phyloP scores from a whole-genome alignment of 176 grass and related monocot genomes.

The Pontederia paniculata region DNA sequence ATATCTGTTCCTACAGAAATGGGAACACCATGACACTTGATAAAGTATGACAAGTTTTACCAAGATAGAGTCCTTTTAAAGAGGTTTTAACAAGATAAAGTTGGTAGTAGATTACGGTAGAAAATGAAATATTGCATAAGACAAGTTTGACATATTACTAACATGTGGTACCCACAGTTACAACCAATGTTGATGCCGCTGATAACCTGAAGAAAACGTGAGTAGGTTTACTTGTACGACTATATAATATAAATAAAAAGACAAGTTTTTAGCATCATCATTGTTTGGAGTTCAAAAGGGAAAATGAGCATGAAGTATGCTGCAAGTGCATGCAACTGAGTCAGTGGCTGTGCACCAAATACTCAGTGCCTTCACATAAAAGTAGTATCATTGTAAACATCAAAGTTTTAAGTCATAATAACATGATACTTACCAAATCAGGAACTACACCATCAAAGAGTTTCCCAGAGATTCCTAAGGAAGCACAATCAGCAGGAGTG shows the following conservation, averaged over 20 bases:
- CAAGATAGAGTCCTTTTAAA: not conserved
- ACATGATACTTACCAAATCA: conserved; percentile 54
- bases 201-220: conserved; percentile 55
- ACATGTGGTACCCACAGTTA: conserved; percentile 87
- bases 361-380: no score
- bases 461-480: conserved; percentile 88
- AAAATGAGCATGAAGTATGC: no score
- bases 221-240: not conserved
- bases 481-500: conserved; percentile 85
- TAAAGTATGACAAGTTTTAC: not conserved
- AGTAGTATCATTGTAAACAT: not conserved
- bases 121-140: not conserved
- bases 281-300: not conserved
- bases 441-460: conserved; percentile 78
- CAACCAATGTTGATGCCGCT: conserved; percentile 84
- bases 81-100: not conserved
- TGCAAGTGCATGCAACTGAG: no score
- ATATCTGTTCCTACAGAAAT: no score
- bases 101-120: no score
- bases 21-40: no score
- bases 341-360: no score
- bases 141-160: conserved; percentile 24
- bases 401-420: not conserved
- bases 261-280: not conserved
- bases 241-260: not conserved